Evolutionary conservation across 2,329 filamentous ascomycete genomes (phyloP), one percentile per base, ranked within the genome.

Genomic region (Helotiales sp.): DNA sequence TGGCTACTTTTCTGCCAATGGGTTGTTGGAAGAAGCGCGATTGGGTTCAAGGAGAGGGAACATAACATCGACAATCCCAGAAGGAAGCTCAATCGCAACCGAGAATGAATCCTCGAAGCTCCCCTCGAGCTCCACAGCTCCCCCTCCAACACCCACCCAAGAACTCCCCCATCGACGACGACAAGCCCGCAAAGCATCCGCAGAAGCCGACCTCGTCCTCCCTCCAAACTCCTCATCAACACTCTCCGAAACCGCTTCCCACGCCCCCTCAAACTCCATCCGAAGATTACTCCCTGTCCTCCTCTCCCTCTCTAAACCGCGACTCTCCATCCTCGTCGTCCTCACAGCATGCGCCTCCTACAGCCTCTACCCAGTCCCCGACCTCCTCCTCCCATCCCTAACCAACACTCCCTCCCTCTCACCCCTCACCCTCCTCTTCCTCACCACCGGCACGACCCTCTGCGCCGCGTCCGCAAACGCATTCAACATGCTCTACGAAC

Each of bases 401-500:
- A 89, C 88, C 5, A 74, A 76, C 22, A 80, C 86, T 6, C 92
- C 95, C 1, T 95, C 91, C 17, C 83, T 97, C 44, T 96, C 90
- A 60, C 91, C 95, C 2, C 80, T 98, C 54, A 99, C 95, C 8
- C 87, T 98, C 17, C 81, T 96, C 52, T 98, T 96, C 78, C 85
- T 99, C 52, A 96, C 93, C 0, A 85, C 85, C 3, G 93, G 95
- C 59, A 98, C 95, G 0, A 86, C 93, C 4, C 81, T 97, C 19
- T 95, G 91, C 72, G 90, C 86, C n/a, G 91, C 93, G 42, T 91
- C 89, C 58, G 95, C 95, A 42, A 99, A 99, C 72, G 85, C 95
- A 1, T 80, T 98, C 64, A 99, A 99, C 75, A 99, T 99, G 95
- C 85, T 97, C 58, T 92, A 97, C 75, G 95, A 99, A 75, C 90